Percentiles rank a stretch among this genome's conserved stretches.
These are phyloP conservation scores for Phytophthora pini DNA, from an alignment of 352 stramenopile genomes.

Conservation along the genomic window DNA sequence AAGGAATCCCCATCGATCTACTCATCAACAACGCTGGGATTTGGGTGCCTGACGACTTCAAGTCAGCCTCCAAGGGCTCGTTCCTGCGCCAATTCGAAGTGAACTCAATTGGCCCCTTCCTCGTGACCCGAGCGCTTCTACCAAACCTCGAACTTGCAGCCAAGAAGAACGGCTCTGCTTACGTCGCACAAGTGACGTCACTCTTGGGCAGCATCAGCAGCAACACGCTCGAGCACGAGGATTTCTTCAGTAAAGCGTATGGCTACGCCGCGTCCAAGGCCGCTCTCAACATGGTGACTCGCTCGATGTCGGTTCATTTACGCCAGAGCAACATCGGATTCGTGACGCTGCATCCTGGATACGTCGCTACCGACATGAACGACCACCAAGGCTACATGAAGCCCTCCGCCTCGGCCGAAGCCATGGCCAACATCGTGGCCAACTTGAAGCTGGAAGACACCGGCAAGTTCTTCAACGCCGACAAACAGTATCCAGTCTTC, in stretches of 20 bases:
- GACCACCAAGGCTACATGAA: not conserved
- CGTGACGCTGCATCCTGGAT: conserved; percentile 4
- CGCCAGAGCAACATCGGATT: conserved; percentile 2
- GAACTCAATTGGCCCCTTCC: not conserved
- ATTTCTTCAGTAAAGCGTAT: not conserved
- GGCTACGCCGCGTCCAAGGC: not conserved
- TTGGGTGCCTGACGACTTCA: not conserved
- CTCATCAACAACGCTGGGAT: conserved; percentile 7
- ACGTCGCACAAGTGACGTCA: not conserved
- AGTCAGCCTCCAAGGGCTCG: not conserved
- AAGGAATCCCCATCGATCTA: conserved; percentile 2
- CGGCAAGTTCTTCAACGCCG: conserved; percentile 3
- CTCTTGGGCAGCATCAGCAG: not conserved
- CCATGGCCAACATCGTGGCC: conserved; percentile 3
- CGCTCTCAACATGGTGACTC: conserved; percentile 3
- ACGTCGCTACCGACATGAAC: conserved; percentile 6
- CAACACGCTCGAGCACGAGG: not conserved
- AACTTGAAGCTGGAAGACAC: not conserved
- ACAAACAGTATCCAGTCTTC: not conserved
- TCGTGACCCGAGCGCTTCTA: not conserved
- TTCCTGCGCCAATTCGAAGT: conserved; percentile 8
- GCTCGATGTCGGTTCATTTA: not conserved
- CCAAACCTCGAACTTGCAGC: not conserved
- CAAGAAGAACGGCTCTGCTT: not conserved
- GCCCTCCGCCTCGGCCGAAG: not conserved